Evolutionary conservation across 345 rosid genomes (phyloP).

Genomic region (Zanthoxylum bungeanum): DNA sequence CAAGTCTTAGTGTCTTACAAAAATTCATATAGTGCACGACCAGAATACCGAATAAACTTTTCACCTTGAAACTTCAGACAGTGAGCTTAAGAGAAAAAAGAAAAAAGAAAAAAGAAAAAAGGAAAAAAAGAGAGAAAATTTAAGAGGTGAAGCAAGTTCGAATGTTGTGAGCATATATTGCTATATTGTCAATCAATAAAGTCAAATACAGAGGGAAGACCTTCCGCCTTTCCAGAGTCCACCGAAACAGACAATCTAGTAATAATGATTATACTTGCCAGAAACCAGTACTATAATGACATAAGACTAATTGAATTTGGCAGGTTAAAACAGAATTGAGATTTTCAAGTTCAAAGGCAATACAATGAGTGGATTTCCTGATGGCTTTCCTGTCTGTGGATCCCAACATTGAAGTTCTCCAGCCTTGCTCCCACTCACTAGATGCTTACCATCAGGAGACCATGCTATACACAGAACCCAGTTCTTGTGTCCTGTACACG

Average conservation of each 20-base stretch:
- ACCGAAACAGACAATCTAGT: background rate
- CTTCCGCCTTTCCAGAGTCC: background rate
- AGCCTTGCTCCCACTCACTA: slow-evolving; percentile 86
- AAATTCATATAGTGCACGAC: background rate
- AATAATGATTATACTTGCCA: background rate
- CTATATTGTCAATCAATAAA: background rate
- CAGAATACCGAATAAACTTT: background rate
- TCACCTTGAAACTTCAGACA: background rate
- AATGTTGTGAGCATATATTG: background rate
- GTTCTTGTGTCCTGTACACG: slow-evolving; percentile 93
- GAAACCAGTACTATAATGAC: background rate
- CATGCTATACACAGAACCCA: slow-evolving; percentile 96
- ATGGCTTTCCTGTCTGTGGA: slow-evolving; percentile 71
- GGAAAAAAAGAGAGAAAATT: background rate
- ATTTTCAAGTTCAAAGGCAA: slow-evolving; percentile 16
- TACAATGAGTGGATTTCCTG: slow-evolving; percentile 68
- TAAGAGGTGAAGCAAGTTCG: background rate
- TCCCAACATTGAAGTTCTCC: slow-evolving; percentile 91
- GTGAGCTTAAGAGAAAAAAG: background rate
- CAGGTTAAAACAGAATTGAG: background rate
- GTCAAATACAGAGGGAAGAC: background rate
- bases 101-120: too few relatives aligned
- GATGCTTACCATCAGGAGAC: slow-evolving; percentile 93
- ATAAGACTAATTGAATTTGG: background rate
- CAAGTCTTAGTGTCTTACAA: slow-evolving; percentile 11